A percentile compares a stretch with the other conserved stretches of the same genome.
Conservation (phyloP, 345 rosid species). For the Eutrema japonicum region DNA sequence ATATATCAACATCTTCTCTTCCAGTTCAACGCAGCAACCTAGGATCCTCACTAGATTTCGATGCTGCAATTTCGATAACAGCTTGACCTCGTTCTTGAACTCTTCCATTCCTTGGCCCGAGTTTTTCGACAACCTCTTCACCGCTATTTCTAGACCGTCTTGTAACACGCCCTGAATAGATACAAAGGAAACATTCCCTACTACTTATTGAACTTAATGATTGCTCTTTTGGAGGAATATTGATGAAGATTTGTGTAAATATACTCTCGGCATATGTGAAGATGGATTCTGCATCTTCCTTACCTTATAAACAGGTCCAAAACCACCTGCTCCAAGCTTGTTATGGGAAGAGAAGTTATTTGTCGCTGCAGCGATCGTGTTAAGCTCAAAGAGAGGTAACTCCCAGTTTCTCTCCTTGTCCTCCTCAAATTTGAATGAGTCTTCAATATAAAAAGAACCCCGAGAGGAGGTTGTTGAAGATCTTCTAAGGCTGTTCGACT, state of each 20-base stretch:
- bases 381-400: conserved; percentile 53
- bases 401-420: conserved; percentile 43
- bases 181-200: neutral
- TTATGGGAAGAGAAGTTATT: conserved; percentile 54
- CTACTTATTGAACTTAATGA: neutral
- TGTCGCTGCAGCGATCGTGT: conserved; percentile 54
- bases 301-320: conserved; percentile 78
- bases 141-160: conserved; percentile 36
- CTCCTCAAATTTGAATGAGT: conserved; percentile 39
- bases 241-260: neutral
- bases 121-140: conserved; percentile 36
- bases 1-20: conserved; percentile 65
- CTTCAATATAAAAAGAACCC: conserved; percentile 35
- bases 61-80: conserved; percentile 40
- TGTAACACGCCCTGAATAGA: conserved; percentile 33
- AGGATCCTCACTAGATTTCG: conserved; percentile 42
- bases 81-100: conserved; percentile 40
- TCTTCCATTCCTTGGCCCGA: conserved; percentile 40
- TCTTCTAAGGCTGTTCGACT: conserved; percentile 17
- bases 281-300: neutral
- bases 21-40: conserved; percentile 45
- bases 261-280: neutral
- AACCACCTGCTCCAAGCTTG: conserved; percentile 76
- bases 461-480: conserved; percentile 10
- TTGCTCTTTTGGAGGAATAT: neutral